phyloP scores from a whole-genome alignment of 164 flowering plant genomes.

The Berberis thunbergii region DNA sequence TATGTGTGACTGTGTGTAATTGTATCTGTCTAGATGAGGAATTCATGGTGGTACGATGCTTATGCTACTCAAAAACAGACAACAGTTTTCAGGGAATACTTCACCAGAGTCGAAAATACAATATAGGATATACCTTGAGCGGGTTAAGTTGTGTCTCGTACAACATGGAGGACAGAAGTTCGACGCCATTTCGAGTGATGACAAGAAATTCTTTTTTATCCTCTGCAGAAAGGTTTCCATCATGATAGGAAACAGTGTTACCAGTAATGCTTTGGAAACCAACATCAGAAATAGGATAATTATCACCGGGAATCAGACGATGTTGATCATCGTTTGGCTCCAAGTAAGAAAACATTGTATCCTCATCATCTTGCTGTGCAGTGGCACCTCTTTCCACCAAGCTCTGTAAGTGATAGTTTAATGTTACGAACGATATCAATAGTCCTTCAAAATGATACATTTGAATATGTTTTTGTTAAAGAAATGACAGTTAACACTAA shows the following conservation, averaged over 20 bases:
- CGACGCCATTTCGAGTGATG: constrained; percentile 61
- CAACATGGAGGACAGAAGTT: constrained; percentile 63
- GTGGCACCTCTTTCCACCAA: constrained; percentile 36
- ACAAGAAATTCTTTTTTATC: constrained; percentile 61
- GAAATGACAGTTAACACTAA: too few species aligned
- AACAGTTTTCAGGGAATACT: too few species aligned
- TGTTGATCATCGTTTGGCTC: constrained; percentile 39
- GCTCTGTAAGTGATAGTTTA: constrained; percentile 25
- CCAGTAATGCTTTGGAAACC: constrained; percentile 21
- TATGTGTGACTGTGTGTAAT: too few species aligned
- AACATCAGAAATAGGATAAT: constrained; percentile 40
- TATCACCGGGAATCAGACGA: constrained; percentile 39
- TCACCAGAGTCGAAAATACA: too few species aligned
- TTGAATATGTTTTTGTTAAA: neutral
- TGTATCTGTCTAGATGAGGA: too few species aligned
- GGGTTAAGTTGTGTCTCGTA: too few species aligned
- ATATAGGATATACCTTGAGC: too few species aligned
- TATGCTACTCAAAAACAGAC: too few species aligned
- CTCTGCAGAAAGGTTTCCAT: constrained; percentile 35
- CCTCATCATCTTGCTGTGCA: constrained; percentile 20
- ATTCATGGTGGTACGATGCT: too few species aligned
- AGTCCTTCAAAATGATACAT: neutral
- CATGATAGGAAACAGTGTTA: constrained; percentile 15
- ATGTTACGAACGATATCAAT: neutral
- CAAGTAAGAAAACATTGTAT: constrained; percentile 23